Conservation (phyloP, 73 alveolate species). For the Paramecium tetraurelia region DNA sequence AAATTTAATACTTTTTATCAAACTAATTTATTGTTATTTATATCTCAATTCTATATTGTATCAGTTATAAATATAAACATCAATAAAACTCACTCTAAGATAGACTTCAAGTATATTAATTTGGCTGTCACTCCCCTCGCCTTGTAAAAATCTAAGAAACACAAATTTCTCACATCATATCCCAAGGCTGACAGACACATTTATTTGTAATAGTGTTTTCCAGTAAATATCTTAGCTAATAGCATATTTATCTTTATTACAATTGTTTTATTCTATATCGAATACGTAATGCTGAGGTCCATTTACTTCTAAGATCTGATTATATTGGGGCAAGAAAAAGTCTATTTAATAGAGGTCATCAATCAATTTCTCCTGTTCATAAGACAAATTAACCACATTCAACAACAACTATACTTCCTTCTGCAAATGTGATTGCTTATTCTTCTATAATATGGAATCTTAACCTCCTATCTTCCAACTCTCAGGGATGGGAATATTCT, state of each 20-base stretch:
- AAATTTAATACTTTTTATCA: neutral
- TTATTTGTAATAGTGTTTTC: slow-evolving; percentile 6
- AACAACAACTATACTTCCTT: slow-evolving; percentile 1
- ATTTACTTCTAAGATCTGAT: slow-evolving; percentile 24
- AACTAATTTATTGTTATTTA: neutral
- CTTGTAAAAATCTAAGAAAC: neutral
- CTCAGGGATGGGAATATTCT: neutral
- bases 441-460: neutral
- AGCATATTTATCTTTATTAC: neutral
- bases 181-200: neutral
- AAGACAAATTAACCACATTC: slow-evolving; percentile 8
- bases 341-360: slow-evolving; percentile 10
- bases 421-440: neutral
- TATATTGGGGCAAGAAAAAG: neutral
- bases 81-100: neutral
- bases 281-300: slow-evolving; percentile 47
- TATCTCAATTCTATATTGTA: neutral
- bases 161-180: neutral
- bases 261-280: slow-evolving; percentile 20
- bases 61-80: neutral
- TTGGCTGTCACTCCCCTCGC: slow-evolving; percentile 13
- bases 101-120: neutral
- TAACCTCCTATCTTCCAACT: neutral
- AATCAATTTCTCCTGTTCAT: neutral
- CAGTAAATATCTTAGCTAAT: neutral